Base-by-base conservation (phyloP, 192 early-diverging fungal genomes). In the Gonapodya prolifera region DNA sequence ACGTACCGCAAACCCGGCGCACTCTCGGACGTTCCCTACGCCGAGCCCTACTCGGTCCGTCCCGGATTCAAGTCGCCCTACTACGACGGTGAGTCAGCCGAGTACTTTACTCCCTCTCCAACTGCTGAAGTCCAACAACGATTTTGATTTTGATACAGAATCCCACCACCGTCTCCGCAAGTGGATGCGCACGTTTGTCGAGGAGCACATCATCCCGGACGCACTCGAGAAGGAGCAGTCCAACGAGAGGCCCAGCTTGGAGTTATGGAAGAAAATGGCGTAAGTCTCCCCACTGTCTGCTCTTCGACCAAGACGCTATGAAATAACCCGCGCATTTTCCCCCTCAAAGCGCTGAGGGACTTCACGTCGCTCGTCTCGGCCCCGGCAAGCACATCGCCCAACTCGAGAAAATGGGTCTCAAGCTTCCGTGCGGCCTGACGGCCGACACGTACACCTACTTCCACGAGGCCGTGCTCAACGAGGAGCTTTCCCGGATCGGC, bases 1-100 rank as follows among this genome's bases (percentile, higher is more conserved):
- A n/a, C n/a, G n/a, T n/a, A n/a, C n/a, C n/a, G n/a, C n/a, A n/a
- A n/a, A n/a, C n/a, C n/a, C n/a, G n/a, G n/a, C n/a, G n/a, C n/a
- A n/a, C n/a, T n/a, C n/a, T n/a, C n/a, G n/a, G n/a, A 73, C 8
- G 31, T 73, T 29, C 71, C 71, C 16, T 73, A 73, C 71, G 71
- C 71, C 31, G 71, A 73, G 31, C 18, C 71, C 31, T 13, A 2
- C 8, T 8, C 2, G 8, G 71, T 30, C 28, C 71, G 71, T 2
- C 28, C 18, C 2, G 71, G 71, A 2, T 32, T 73, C 31, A 13
- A 16, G 2, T 73, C 71, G 16, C 71, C 71, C 8, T 73, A 73
- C 31, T 73, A 73, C 71, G 29, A 73, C 8, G 71, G n/a, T n/a
- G n/a, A n/a, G n/a, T n/a, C n/a, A n/a, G n/a, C n/a, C n/a, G n/a